Evolutionary conservation across 768 basidiomycete genomes (phyloP), one percentile per base, ranked within the genome.

Genomic region (Pleurotus eryngii): DNA sequence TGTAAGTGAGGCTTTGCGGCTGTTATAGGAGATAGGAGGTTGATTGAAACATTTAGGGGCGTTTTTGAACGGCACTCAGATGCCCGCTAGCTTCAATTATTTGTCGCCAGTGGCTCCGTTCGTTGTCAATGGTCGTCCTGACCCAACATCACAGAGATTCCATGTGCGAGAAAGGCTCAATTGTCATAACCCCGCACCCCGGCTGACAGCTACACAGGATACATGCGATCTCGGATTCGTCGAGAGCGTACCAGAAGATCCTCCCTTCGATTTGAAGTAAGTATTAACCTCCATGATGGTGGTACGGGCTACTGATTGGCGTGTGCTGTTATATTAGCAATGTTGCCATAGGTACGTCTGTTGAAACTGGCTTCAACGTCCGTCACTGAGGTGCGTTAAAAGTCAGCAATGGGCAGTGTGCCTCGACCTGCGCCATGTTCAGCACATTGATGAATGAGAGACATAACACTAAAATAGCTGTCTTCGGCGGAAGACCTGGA

Each of bases 371-470:
- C 9, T 9, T 6, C 14, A 49, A n/a, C 11, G 35, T 38, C 6
- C 30, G 43, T n/a, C 53, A 37, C 38, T 55, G 40, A 24, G 5
- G 17, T 39, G 20, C 14, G 27, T 48, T 45, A n/a, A 45, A 26
- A 77, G 77, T 78, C 42, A 72, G 61, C 62, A 78, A 78, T 47
- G 75, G 72, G 9, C 71, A 74, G 37, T 86, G 84, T 59, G 83
- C 83, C 5, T 84, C 82, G 4, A 85, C 85, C 1, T 85, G 85
- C 58, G 81, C 84, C 0, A 78, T 84, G 77, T 85, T 85, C 65
- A 80, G 76, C 56, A 84, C 83, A 2, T 64, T 84, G 53, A 84
- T 86, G 83, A 72, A 76, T 50, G 85, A 86, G 64, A 68, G 74
- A 11, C 80, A 83, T 61, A 64, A 73, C 7, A 81, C 78, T 2